Evolutionary conservation across 495 filamentous ascomycete genomes (phyloP).

Genomic region (Daldinia concentrica): DNA sequence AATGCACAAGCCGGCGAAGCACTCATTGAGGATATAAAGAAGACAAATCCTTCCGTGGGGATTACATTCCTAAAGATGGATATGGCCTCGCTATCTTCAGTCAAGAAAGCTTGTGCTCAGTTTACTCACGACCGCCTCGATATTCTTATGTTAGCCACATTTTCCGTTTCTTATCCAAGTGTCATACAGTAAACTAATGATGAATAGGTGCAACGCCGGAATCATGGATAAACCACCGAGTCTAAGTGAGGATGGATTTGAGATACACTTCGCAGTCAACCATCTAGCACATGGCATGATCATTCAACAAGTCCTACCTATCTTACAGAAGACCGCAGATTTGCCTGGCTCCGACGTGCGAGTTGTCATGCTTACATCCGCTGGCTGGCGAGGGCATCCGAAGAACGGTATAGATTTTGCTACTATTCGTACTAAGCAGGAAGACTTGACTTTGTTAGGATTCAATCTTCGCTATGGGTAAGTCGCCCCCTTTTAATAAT

Average conservation of each 20-base stretch:
- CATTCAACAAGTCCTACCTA: slow-evolving; percentile 68
- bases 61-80: slow-evolving; percentile 41
- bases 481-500: neutral
- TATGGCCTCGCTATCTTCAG: slow-evolving; percentile 33
- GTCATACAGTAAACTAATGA: neutral
- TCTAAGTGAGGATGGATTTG: slow-evolving; percentile 71
- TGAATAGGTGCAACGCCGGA: slow-evolving; percentile 66
- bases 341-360: slow-evolving; percentile 53
- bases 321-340: slow-evolving; percentile 61
- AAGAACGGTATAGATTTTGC: slow-evolving; percentile 51
- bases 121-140: slow-evolving; percentile 51
- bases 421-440: slow-evolving; percentile 50
- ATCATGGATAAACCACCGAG: slow-evolving; percentile 66
- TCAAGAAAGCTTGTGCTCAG: slow-evolving; percentile 31
- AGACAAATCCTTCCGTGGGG: slow-evolving; percentile 15
- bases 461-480: slow-evolving; percentile 35
- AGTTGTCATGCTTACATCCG: slow-evolving; percentile 49
- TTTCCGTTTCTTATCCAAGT: neutral
- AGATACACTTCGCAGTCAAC: slow-evolving; percentile 77
- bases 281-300: slow-evolving; percentile 75
- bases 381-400: slow-evolving; percentile 46
- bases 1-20: slow-evolving; percentile 37
- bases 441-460: slow-evolving; percentile 31
- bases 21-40: slow-evolving; percentile 30
- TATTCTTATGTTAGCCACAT: slow-evolving; percentile 44